Evolutionary conservation across 2,329 filamentous ascomycete genomes (phyloP).

Genomic region (Tricladium varicosporioides): DNA sequence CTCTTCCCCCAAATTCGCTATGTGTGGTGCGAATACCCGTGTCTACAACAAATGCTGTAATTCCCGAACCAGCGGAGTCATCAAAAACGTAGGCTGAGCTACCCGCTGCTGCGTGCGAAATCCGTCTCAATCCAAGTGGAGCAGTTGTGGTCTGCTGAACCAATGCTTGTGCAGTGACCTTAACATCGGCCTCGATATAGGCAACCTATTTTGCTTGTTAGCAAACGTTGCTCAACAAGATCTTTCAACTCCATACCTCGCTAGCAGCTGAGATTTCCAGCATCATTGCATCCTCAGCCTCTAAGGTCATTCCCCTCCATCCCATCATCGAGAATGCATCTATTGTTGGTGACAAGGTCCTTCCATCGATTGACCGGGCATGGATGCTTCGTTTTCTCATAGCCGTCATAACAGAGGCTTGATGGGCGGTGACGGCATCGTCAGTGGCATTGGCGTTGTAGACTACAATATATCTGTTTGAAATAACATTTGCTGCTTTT

Average conservation of each 20-base stretch:
- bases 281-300: slow-evolving; percentile 50
- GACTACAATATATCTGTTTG: slow-evolving; percentile 61
- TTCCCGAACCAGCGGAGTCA: slow-evolving; percentile 32
- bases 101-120: slow-evolving; percentile 28
- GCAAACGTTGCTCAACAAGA: too few species aligned
- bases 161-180: slow-evolving; percentile 43
- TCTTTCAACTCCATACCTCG: too few species aligned
- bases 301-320: slow-evolving; percentile 54
- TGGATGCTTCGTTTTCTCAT: slow-evolving; percentile 56
- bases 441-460: slow-evolving; percentile 55
- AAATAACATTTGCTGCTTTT: slow-evolving; percentile 46
- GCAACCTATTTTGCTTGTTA: slow-evolving; percentile 38
- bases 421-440: slow-evolving; percentile 48
- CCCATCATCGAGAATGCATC: slow-evolving; percentile 45
- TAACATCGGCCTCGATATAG: slow-evolving; percentile 53
- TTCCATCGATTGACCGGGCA: slow-evolving; percentile 49
- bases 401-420: slow-evolving; percentile 45
- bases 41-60: slow-evolving; percentile 38
- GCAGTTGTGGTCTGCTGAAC: slow-evolving; percentile 50
- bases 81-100: slow-evolving; percentile 34
- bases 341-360: slow-evolving; percentile 46
- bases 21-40: slow-evolving; percentile 37
- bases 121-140: slow-evolving; percentile 36
- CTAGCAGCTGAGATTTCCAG: slow-evolving; percentile 42
- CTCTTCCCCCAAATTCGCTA: slow-evolving; percentile 37